Evolutionary conservation across 805 yeast species (phyloP), one percentile per base, ranked within the genome.

Genomic region (Metschnikowia borealis): DNA sequence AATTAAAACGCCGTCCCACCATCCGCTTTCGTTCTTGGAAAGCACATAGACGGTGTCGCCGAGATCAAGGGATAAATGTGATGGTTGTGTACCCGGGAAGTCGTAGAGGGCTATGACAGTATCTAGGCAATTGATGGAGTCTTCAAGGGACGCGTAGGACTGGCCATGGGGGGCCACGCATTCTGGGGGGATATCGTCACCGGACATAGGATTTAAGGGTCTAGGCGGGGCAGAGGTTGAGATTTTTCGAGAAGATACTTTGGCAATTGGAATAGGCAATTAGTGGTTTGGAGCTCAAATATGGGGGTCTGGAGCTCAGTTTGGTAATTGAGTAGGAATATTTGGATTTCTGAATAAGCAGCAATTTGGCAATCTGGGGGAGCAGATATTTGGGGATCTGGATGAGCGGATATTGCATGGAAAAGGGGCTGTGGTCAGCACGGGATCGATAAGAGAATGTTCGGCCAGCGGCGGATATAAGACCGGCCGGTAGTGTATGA

Each of bases 1-100:
- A 56, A 65, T 47, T 5, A 66, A 46, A 15, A 85, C 74, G 10
- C 96, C 96, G 64, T 89, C 96, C 94, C 95, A 88, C 96, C 96
- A 89, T 2, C 89, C 87, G 2, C 81, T 64, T 37, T 77, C 79
- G 14, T 81, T 72, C 53, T 85, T 85, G 14, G 76, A 63, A n/a
- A 87, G 62, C 13, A 89, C 94, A 57, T 84, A 79, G 1, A 89
- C 69, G 3, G 85, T 75, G 55, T 87, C 95, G 17, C 90, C 92
- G n/a, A 77, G 69, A 47, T 66, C 67, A 18, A 86, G 66, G 20
- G 78, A 76, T 38, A 85, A 67, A 41, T 81, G 76, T 38, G 78
- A 75, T 1, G 80, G 70, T 48, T 74, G 77, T 2, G 79, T 79
- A 4, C 80, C 77, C 17, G 75, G 78, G 62, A 75, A 82, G 51